Percentiles rank a stretch among this genome's conserved stretches.
These are phyloP conservation scores for Phyllosticta ampelicida DNA, from an alignment of 2,329 filamentous ascomycete genomes.

Conservation along the genomic window DNA sequence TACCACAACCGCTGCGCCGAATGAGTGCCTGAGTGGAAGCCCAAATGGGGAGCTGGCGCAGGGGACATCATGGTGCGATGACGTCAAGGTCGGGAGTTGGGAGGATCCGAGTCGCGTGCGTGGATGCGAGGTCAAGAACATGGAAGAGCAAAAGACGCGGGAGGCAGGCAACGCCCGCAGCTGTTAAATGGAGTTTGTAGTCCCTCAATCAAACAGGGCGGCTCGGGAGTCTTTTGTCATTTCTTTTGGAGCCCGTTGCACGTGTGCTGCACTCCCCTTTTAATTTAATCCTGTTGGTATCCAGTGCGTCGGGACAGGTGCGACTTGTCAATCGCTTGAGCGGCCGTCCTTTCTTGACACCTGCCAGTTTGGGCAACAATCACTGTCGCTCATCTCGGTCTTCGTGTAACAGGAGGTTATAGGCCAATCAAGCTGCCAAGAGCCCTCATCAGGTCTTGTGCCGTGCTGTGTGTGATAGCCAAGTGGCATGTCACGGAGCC, in stretches of 20 bases:
- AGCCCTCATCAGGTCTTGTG: neutral
- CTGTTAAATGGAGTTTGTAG: neutral
- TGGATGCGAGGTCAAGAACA: neutral
- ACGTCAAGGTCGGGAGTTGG: neutral
- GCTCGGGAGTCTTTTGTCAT: too few relatives aligned
- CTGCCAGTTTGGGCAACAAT: neutral
- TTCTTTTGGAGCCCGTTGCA: neutral
- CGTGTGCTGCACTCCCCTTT: neutral
- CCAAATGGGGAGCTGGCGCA: neutral
- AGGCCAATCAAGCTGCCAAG: neutral
- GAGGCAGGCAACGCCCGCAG: neutral
- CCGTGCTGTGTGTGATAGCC: neutral
- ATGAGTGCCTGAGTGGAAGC: too few relatives aligned
- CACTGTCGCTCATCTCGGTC: neutral
- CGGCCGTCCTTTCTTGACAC: neutral
- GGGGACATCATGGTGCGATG: neutral
- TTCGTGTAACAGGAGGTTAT: neutral
- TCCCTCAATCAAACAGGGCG: neutral
- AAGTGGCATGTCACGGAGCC: neutral
- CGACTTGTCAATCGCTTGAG: neutral
- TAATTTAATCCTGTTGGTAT: neutral
- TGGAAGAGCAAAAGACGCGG: neutral
- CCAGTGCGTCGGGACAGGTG: neutral
- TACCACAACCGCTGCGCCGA: neutral
- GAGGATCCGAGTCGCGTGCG: neutral